Conservation (phyloP, 257 asterid genomes). For the Prunella vulgaris region DNA sequence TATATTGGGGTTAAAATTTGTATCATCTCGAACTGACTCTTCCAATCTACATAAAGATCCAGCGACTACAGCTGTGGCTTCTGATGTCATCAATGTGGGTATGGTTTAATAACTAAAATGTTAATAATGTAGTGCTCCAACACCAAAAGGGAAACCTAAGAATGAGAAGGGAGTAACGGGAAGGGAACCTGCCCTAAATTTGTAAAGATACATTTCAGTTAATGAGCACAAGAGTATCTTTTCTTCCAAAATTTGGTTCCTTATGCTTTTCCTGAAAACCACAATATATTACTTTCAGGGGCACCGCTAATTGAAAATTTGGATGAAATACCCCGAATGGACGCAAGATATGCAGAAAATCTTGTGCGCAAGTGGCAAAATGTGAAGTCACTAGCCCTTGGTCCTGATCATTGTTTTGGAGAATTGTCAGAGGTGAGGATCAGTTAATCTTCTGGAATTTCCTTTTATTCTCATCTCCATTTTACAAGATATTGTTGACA, state of each 20-base stretch:
- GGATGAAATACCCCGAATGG: conserved; percentile 76
- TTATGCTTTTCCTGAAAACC: conserved; percentile 16
- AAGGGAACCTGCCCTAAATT: background rate
- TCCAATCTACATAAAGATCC: conserved; percentile 35
- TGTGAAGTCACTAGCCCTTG: conserved; percentile 84
- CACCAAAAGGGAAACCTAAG: background rate
- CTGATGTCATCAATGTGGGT: conserved; percentile 80
- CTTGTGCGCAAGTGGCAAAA: conserved; percentile 85
- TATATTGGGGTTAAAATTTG: conserved; percentile 60
- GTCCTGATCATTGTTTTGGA: conserved; percentile 71
- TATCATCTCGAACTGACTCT: conserved; percentile 43
- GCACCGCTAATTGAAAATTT: conserved; percentile 39
- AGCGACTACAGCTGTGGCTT: conserved; percentile 43
- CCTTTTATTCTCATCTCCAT: background rate
- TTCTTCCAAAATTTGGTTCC: conserved; percentile 8
- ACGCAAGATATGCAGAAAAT: conserved; percentile 79
- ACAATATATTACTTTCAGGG: conserved; percentile 36
- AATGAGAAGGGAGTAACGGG: background rate
- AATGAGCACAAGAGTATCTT: background rate
- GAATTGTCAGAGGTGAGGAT: conserved; percentile 68
- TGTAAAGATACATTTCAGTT: background rate
- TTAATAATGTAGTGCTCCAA: background rate
- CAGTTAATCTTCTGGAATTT: background rate
- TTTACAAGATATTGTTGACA: background rate
- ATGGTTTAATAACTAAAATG: conserved; percentile 31